These are phyloP conservation scores for Telfairia occidentalis DNA, from an alignment of 331 rosid genomes.

Conservation along the genomic window DNA sequence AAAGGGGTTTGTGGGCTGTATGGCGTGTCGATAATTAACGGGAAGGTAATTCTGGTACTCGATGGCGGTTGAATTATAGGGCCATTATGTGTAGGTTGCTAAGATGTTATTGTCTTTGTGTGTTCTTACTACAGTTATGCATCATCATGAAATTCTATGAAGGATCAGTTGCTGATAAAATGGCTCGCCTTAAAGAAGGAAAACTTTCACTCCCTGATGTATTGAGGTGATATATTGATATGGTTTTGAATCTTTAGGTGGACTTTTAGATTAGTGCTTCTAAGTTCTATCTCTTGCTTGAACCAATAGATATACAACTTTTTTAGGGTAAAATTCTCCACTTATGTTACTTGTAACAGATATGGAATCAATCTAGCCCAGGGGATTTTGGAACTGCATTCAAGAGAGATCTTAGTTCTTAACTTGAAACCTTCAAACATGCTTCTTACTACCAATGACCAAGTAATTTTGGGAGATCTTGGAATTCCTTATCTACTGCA, in stretches of 20 bases:
- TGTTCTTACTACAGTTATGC: constrained; percentile 45
- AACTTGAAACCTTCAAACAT: constrained; percentile 73
- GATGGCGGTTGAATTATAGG: background rate
- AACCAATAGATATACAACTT: background rate
- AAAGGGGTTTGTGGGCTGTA: constrained; percentile 42
- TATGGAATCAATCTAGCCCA: constrained; percentile 63
- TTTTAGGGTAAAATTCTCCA: constrained; percentile 11
- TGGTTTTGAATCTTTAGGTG: background rate
- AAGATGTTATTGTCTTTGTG: background rate
- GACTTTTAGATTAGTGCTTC: background rate
- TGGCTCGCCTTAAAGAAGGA: constrained; percentile 56
- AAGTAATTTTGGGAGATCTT: constrained; percentile 74
- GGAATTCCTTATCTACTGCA: constrained; percentile 65
- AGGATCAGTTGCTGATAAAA: constrained; percentile 78
- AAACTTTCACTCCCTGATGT: constrained; percentile 53
- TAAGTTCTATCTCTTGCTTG: background rate
- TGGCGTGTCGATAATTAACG: constrained; percentile 60
- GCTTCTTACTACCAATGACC: constrained; percentile 56
- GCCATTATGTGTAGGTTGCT: background rate
- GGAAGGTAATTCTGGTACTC: constrained; percentile 47
- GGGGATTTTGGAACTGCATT: constrained; percentile 63
- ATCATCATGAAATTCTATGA: constrained; percentile 67
- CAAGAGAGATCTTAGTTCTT: constrained; percentile 55
- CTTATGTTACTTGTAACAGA: constrained; percentile 40
- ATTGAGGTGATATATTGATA: constrained; percentile 44